A percentile compares a stretch with the other conserved stretches of the same genome.
Evolutionary conservation across 106 monocot genomes (phyloP).

Genomic region (Ottelia alismoides): DNA sequence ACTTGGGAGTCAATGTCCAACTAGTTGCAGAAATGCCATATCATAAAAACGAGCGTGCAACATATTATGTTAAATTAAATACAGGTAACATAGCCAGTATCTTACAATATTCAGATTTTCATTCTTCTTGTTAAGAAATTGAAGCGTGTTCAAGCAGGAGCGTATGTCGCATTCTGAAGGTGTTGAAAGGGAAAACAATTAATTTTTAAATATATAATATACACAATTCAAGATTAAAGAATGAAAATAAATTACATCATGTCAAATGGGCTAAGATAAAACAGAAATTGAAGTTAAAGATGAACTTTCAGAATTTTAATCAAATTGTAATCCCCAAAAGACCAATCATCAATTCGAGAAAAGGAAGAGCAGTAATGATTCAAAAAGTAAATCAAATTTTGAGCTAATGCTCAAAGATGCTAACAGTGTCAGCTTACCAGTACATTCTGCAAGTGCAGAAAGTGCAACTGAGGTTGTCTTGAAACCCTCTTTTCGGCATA

Average conservation of each 20-base stretch:
- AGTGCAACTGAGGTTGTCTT: conserved; percentile 70
- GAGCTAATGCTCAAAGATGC: not conserved
- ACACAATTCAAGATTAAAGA: too few relatives aligned
- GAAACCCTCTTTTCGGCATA: conserved; percentile 75
- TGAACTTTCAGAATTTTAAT: too few relatives aligned
- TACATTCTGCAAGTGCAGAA: conserved; percentile 73
- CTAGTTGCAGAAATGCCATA: conserved; percentile 26
- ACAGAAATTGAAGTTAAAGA: too few relatives aligned
- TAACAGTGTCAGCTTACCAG: conserved; percentile 26
- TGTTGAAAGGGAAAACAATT: too few relatives aligned
- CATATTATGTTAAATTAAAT: not conserved
- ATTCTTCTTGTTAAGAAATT: conserved; percentile 90
- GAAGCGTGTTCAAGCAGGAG: conserved; percentile 95
- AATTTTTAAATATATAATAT: too few relatives aligned
- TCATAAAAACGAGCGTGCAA: not conserved
- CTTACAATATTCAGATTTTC: conserved; percentile 78
- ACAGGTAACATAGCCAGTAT: conserved; percentile 3
- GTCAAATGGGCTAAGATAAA: too few relatives aligned
- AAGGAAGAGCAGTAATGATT: too few relatives aligned
- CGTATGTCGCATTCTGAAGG: conserved; percentile 99
- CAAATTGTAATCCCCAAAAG: too few relatives aligned
- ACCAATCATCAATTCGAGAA: too few relatives aligned
- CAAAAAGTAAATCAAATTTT: not conserved
- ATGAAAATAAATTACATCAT: too few relatives aligned
- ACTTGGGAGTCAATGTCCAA: conserved; percentile 83